phyloP scores from a whole-genome alignment of 192 early-diverging fungal genomes.

The Linnemannia hyalina region DNA sequence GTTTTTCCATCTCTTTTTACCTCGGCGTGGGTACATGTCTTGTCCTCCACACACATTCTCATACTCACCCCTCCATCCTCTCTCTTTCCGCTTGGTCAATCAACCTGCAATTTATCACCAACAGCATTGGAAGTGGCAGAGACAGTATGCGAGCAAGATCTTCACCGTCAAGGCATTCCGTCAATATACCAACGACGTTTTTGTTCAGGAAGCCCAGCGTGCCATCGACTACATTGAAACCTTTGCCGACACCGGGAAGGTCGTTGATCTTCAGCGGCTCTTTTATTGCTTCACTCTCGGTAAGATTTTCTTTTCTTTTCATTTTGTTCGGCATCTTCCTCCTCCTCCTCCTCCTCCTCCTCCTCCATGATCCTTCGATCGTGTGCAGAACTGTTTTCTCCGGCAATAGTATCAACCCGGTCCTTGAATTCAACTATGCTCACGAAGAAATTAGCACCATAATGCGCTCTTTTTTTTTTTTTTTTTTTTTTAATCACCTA shows the following conservation, averaged over 20 bases:
- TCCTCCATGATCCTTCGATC: background rate
- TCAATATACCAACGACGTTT: conserved; percentile 42
- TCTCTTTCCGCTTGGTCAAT: background rate
- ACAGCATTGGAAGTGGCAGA: conserved; percentile 51
- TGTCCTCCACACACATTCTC: background rate
- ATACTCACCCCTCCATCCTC: background rate
- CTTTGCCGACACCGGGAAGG: conserved; percentile 22
- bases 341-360: background rate
- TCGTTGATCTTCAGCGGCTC: conserved; percentile 57
- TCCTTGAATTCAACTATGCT: background rate
- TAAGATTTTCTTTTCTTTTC: background rate
- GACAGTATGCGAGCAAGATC: conserved; percentile 38
- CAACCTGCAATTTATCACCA: background rate
- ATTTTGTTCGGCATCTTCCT: background rate
- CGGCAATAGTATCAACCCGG: background rate
- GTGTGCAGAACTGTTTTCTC: background rate
- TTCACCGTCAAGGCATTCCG: conserved; percentile 47
- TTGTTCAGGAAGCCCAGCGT: conserved; percentile 20
- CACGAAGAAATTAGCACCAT: background rate
- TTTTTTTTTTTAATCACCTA: background rate
- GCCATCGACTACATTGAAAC: conserved; percentile 27
- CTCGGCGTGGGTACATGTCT: background rate
- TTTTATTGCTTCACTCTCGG: conserved; percentile 60
- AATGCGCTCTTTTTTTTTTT: no score
- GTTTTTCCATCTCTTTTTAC: background rate